Conservation (phyloP, 768 basidiomycete species). For the Termitomyces sp. region DNA sequence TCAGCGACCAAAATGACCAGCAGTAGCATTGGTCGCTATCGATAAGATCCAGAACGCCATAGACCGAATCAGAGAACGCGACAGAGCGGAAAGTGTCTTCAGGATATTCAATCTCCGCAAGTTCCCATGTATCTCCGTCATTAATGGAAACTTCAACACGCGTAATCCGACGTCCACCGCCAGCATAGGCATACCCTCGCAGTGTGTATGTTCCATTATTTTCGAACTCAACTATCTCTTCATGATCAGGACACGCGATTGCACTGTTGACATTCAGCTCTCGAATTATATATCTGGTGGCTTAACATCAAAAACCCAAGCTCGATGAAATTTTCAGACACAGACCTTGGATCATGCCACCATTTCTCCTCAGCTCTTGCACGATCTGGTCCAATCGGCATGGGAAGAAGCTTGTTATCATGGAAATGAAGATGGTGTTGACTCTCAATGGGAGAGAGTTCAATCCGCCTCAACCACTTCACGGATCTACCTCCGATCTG, state of each 20-base stretch:
- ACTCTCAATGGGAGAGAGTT: conserved; percentile 41
- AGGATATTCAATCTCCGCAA: conserved; percentile 35
- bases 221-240: conserved; percentile 31
- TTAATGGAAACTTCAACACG: conserved; percentile 55
- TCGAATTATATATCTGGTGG: conserved; percentile 31
- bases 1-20: conserved; percentile 56
- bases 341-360: conserved; percentile 48
- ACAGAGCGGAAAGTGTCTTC: conserved; percentile 44
- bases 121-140: conserved; percentile 42
- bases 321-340: conserved; percentile 5
- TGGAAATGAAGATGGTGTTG: conserved; percentile 42
- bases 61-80: conserved; percentile 30
- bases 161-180: conserved; percentile 49
- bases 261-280: conserved; percentile 59
- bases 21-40: conserved; percentile 49
- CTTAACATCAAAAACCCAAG: conserved; percentile 9
- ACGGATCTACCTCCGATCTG: conserved; percentile 58
- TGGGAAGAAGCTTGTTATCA: conserved; percentile 63
- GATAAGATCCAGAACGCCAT: conserved; percentile 43
- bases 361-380: conserved; percentile 44
- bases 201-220: conserved; percentile 28
- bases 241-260: conserved; percentile 50
- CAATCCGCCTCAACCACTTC: conserved; percentile 56
- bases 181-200: conserved; percentile 57
- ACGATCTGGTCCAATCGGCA: conserved; percentile 41